phyloP scores from a whole-genome alignment of 495 filamentous ascomycete species.

The Penicillium soppii region DNA sequence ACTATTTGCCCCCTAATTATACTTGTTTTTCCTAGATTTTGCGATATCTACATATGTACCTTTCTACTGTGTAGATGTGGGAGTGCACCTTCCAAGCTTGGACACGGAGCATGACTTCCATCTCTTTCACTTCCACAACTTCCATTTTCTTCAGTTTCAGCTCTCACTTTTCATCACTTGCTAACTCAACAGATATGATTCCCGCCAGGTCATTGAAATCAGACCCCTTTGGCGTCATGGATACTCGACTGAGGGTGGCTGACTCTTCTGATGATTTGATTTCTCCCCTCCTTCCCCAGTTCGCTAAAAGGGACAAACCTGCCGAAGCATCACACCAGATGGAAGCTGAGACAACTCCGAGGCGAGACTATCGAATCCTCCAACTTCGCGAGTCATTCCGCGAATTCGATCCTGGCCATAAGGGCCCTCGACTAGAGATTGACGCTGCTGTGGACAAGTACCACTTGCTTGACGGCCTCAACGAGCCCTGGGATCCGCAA shows the following conservation, averaged over 20 bases:
- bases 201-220: conserved; percentile 13
- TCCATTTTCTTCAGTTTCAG: not conserved
- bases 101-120: not conserved
- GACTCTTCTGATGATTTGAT: not conserved
- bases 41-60: not conserved
- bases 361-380: not conserved
- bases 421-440: conserved; percentile 18
- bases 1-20: conserved; percentile 21
- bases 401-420: not conserved
- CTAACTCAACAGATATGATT: conserved; percentile 11
- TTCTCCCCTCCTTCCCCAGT: conserved; percentile 16
- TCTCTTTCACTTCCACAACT: conserved; percentile 4
- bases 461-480: conserved; percentile 17
- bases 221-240: conserved; percentile 18
- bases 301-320: not conserved
- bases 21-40: conserved; percentile 13
- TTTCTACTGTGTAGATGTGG: not conserved
- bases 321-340: not conserved
- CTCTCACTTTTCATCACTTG: no score
- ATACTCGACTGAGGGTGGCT: conserved; percentile 19
- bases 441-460: conserved; percentile 23
- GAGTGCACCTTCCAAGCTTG: conserved; percentile 5
- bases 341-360: not conserved
- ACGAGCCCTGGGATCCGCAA: conserved; percentile 18
- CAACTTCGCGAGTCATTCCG: conserved; percentile 2